Conservation (phyloP, 441 rosid species). For the Capsella rubella region DNA sequence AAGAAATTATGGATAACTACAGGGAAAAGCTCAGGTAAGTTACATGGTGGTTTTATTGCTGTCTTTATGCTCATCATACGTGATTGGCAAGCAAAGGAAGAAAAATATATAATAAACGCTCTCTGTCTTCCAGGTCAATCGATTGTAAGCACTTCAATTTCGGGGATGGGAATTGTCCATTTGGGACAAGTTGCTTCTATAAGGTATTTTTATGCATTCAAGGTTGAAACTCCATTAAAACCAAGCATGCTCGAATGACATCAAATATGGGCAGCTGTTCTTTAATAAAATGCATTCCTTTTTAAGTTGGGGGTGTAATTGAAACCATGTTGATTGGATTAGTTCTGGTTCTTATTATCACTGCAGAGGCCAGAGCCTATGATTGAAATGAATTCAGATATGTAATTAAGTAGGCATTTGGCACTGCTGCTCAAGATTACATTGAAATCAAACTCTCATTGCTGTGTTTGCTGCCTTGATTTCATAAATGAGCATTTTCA, state of each 20-base stretch:
- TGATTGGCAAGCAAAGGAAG: constrained; percentile 18
- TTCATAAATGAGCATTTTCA: background rate
- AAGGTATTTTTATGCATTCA: constrained; percentile 58
- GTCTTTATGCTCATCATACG: constrained; percentile 12
- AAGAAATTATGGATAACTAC: constrained; percentile 81
- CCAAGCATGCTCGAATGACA: background rate
- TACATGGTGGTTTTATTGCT: constrained; percentile 12
- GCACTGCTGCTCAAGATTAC: constrained; percentile 9
- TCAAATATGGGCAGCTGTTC: background rate
- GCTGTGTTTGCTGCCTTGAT: constrained; percentile 20
- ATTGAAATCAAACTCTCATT: background rate
- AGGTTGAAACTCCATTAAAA: constrained; percentile 21
- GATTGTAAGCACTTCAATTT: constrained; percentile 95
- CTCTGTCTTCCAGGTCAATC: constrained; percentile 64
- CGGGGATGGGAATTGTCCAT: constrained; percentile 93
- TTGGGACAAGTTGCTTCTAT: constrained; percentile 97
- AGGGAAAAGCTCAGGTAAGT: constrained; percentile 83
- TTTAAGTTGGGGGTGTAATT: background rate
- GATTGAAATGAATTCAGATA: constrained; percentile 6
- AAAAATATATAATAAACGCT: background rate
- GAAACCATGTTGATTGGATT: constrained; percentile 6
- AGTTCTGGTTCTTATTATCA: background rate
- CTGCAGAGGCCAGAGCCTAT: constrained; percentile 1
- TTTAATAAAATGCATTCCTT: constrained; percentile 3
- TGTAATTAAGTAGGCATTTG: constrained; percentile 4